Evolutionary conservation across 2,329 filamentous ascomycete species (phyloP).

Genomic region (Macrophomina tecta): DNA sequence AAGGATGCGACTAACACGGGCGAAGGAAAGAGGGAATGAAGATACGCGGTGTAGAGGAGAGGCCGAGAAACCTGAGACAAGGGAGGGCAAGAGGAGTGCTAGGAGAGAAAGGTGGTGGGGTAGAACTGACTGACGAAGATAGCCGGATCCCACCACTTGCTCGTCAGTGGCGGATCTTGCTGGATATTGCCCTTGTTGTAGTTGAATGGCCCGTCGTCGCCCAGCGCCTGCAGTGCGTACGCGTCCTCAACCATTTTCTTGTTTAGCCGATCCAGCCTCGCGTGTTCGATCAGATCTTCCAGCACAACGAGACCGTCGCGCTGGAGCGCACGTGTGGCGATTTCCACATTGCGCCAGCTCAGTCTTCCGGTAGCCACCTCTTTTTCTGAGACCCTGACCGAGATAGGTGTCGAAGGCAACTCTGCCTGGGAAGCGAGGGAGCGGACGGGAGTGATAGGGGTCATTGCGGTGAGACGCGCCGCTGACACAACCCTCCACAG

Average conservation of each 20-base stretch:
- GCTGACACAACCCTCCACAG: not conserved
- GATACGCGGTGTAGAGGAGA: too few species aligned
- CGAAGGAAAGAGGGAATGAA: not conserved
- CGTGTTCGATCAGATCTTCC: conserved; percentile 58
- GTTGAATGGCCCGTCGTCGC: conserved; percentile 65
- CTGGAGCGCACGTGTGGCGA: conserved; percentile 59
- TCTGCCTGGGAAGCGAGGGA: conserved; percentile 30
- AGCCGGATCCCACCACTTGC: conserved; percentile 42
- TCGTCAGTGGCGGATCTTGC: conserved; percentile 63
- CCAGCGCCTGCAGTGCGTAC: conserved; percentile 55
- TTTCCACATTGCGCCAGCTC: conserved; percentile 59
- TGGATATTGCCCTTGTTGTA: conserved; percentile 69
- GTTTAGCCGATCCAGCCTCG: conserved; percentile 62
- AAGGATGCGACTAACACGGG: too few species aligned
- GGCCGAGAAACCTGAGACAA: too few species aligned
- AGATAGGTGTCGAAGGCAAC: conserved; percentile 39
- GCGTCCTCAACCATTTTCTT: conserved; percentile 66
- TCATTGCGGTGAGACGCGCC: not conserved
- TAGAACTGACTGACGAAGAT: conserved; percentile 60
- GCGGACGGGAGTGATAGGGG: not conserved
- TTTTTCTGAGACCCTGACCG: conserved; percentile 47
- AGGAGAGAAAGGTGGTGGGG: not conserved
- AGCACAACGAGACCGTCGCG: conserved; percentile 64
- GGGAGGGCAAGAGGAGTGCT: not conserved
- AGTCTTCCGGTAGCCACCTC: conserved; percentile 52